Evolutionary conservation across 2,329 filamentous ascomycete genomes (phyloP).

Genomic region (Penicillium freii): DNA sequence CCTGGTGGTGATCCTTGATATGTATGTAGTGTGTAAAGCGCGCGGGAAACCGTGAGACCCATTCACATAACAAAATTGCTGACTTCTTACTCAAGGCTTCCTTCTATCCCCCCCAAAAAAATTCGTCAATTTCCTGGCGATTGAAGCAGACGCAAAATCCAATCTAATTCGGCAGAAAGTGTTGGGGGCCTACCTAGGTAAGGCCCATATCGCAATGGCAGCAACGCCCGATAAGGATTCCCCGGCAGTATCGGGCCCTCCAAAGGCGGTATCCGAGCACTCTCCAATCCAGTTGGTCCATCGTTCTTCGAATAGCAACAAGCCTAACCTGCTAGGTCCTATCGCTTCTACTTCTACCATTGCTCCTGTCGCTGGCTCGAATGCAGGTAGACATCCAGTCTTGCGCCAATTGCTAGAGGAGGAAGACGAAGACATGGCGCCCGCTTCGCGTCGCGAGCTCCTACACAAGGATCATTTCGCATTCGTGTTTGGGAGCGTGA

Average conservation of each 20-base stretch:
- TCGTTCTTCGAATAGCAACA: neutral
- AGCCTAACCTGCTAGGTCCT: neutral
- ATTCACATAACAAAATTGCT: neutral
- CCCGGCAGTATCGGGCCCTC: constrained; percentile 3
- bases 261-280: constrained; percentile 4
- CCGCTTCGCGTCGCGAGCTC: constrained; percentile 39
- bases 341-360: neutral
- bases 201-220: neutral
- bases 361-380: neutral
- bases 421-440: constrained; percentile 35
- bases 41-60: neutral
- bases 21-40: neutral
- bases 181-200: neutral
- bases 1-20: neutral
- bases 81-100: no score
- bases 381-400: constrained; percentile 15
- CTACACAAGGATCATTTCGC: constrained; percentile 67
- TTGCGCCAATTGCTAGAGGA: constrained; percentile 16
- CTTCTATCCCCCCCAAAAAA: neutral
- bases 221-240: constrained; percentile 1
- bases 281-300: neutral
- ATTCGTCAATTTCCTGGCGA: no score
- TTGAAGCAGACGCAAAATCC: neutral
- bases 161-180: neutral
- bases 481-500: constrained; percentile 63